Percentiles rank a stretch among this genome's conserved stretches.
Evolutionary conservation across 2,329 filamentous ascomycete genomes (phyloP).

Genomic region (Thielaviopsis punctulata): DNA sequence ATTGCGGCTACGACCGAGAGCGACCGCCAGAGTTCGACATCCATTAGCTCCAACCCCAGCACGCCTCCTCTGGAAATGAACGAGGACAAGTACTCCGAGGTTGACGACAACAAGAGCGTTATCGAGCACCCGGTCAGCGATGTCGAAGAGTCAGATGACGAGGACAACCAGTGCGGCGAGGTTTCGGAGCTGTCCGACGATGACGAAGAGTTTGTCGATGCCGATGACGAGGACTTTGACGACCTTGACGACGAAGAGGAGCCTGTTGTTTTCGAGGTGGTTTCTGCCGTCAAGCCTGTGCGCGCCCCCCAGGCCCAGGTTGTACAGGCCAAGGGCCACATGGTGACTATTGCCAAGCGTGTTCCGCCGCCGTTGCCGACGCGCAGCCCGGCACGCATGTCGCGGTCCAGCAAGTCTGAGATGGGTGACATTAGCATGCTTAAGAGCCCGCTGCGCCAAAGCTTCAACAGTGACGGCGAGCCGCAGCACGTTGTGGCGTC

Average conservation of each 20-base stretch:
- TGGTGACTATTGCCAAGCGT: conserved; percentile 75
- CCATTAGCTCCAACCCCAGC: conserved; percentile 10
- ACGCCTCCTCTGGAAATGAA: conserved; percentile 8
- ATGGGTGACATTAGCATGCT: conserved; percentile 40
- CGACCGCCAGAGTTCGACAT: conserved; percentile 10
- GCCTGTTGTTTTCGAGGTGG: conserved; percentile 52
- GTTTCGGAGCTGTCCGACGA: conserved; percentile 17
- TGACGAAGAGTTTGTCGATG: conserved; percentile 19
- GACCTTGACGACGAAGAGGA: conserved; percentile 37
- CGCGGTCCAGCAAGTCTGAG: conserved; percentile 34
- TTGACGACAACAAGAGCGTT: conserved; percentile 1
- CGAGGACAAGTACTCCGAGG: conserved; percentile 6
- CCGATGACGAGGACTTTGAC: conserved; percentile 22
- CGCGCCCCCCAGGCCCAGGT: conserved; percentile 41
- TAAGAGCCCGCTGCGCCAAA: conserved; percentile 33
- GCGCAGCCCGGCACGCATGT: conserved; percentile 52
- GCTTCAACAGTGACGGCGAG: conserved; percentile 20
- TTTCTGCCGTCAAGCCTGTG: conserved; percentile 33
- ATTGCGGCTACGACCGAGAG: conserved; percentile 10
- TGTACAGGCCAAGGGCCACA: conserved; percentile 54
- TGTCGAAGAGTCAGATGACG: conserved; percentile 11
- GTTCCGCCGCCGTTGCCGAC: conserved; percentile 60
- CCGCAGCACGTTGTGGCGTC: not conserved
- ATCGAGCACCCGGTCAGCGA: not conserved
- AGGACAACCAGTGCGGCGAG: conserved; percentile 17